Evolutionary conservation across 129 eudicot genomes (phyloP), one percentile per base, ranked within the genome.

Genomic region (Lonicera japonica): DNA sequence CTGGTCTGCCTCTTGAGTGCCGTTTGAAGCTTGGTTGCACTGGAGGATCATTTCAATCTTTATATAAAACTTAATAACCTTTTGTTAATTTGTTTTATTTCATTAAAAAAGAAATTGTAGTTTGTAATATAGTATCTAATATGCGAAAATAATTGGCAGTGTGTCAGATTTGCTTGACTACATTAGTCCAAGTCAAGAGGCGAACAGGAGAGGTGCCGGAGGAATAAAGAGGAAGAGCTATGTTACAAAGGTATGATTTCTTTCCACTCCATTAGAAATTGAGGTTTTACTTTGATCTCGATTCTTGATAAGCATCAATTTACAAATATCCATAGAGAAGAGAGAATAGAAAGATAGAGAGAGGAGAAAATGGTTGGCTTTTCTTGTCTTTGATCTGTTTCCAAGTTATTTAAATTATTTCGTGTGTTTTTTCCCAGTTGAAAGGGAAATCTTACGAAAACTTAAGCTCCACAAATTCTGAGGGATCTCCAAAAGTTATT

Each of bases 141-240:
- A 8, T 68, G 36, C 54, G 58, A 38, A 61, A 41, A 56, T 71
- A 22, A 45, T 70, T 73, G 68, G 56, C 83, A 87, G 95, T 69
- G 95, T 87, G 21, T 87, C 95, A 21, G 97, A 94, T 84, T 77
- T 94, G 86, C 95, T 94, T 34, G 99, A 94, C 83, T 94, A 85
- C 83, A 94, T 94, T 24, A 86, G 84, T 78, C 96, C 99, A 66
- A 85, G 82, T 63, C 78, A 79, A 16, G 95, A 82, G 69, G 77
- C 80, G 36, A 83, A 83, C 78, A 95, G 84, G 73, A 79, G 79
- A 65, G 95, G 81, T 75, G 77, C 87, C 8, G 67, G 53, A 25
- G 80, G 87, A 50, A 38, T 76, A 63, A 94, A 81, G 77, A 82
- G 95, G 74, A 94, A 77, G 77, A 70, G 45, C 68, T 85, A 78